phyloP scores from a whole-genome alignment of 208 protist genomes.

The Plasmodiophora brassicae region DNA sequence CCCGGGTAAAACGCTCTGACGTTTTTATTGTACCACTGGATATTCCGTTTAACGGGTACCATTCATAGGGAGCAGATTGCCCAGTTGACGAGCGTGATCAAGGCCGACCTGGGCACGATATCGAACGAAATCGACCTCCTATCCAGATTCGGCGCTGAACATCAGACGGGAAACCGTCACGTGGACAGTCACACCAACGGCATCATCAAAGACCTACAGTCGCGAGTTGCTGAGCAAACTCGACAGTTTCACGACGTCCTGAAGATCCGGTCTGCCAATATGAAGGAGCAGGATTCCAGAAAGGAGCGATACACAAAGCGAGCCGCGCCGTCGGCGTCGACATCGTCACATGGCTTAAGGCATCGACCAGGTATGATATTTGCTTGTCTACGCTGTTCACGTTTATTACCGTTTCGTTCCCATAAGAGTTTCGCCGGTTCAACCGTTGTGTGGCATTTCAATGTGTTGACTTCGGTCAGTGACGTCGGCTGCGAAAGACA shows the following conservation, averaged over 20 bases:
- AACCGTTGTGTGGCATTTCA: too few species aligned
- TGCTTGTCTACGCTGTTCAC: neutral
- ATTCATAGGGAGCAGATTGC: neutral
- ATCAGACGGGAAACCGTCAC: neutral
- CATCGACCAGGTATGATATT: neutral
- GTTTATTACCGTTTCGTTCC: too few species aligned
- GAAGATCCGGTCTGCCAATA: conserved; percentile 22
- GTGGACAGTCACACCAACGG: neutral
- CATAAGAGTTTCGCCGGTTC: too few species aligned
- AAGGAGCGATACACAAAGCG: neutral
- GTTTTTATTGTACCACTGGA: neutral
- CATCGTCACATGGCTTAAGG: neutral
- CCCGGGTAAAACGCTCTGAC: too few species aligned
- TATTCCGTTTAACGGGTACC: neutral
- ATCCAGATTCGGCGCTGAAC: neutral
- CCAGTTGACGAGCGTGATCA: neutral
- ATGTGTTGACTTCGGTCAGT: too few species aligned
- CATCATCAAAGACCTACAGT: neutral
- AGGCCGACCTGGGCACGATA: neutral
- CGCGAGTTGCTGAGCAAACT: neutral
- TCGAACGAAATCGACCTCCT: neutral
- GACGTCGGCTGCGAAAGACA: too few species aligned
- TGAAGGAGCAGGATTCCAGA: neutral
- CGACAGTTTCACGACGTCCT: neutral
- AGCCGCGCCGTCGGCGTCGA: neutral